Percentiles rank a stretch among this genome's conserved stretches.
These are phyloP conservation scores for Beauveria sp. DNA, from an alignment of 2,329 filamentous ascomycete species.

Conservation along the genomic window DNA sequence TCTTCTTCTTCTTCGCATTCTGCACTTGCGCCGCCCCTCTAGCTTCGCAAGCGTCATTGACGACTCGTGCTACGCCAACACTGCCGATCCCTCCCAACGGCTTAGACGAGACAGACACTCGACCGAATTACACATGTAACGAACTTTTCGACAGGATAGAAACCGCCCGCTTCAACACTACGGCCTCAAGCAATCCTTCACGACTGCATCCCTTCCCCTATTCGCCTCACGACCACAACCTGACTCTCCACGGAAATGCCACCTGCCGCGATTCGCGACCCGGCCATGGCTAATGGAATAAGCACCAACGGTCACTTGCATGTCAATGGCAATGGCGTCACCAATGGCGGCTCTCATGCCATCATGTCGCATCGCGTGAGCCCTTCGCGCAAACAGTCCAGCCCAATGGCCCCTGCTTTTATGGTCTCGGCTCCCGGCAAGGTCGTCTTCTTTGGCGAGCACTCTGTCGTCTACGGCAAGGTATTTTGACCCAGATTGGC, in stretches of 20 bases:
- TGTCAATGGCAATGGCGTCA: constrained; percentile 27
- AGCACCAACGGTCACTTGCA: constrained; percentile 21
- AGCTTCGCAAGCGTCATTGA: neutral
- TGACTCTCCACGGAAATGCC: neutral
- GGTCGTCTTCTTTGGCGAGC: constrained; percentile 96
- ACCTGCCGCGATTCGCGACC: constrained; percentile 1
- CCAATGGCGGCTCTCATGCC: constrained; percentile 28
- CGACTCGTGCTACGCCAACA: neutral
- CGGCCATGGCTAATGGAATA: constrained; percentile 4
- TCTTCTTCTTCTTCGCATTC: neutral
- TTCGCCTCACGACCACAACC: neutral
- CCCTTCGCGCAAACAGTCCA: constrained; percentile 49
- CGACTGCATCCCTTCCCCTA: neutral
- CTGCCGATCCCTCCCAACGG: neutral
- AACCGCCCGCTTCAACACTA: neutral
- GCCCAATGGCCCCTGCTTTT: constrained; percentile 74
- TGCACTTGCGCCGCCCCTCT: neutral
- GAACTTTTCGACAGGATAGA: neutral
- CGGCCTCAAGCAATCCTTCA: neutral
- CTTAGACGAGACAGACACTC: neutral
- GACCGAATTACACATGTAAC: neutral
- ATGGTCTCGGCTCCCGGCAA: constrained; percentile 98
- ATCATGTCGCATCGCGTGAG: constrained; percentile 29
- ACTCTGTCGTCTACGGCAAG: constrained; percentile 96
- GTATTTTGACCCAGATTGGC: constrained; percentile 32